Percentiles rank a stretch among this genome's conserved stretches.
Conservation (phyloP, 805 yeast species). For the Scheffersomyces amazonensis region DNA sequence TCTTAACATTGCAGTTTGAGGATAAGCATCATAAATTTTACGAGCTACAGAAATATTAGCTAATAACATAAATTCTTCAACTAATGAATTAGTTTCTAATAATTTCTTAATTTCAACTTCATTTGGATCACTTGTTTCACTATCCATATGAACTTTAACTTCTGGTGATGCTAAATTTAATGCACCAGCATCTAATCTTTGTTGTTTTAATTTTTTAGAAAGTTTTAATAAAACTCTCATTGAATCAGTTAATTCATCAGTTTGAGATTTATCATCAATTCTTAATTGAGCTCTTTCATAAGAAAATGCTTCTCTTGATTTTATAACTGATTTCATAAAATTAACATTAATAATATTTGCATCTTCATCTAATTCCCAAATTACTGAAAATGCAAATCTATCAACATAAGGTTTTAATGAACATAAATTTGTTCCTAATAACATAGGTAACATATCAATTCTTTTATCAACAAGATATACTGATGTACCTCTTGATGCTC, state of each 20-base stretch:
- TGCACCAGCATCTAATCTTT: conserved; percentile 92
- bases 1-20: conserved; percentile 97
- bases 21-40: conserved; percentile 87
- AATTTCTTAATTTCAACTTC: conserved; percentile 90
- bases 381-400: conserved; percentile 89
- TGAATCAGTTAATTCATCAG: conserved; percentile 83
- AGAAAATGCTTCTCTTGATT: conserved; percentile 90
- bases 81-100: conserved; percentile 90
- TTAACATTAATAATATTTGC: conserved; percentile 80
- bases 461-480: conserved; percentile 96
- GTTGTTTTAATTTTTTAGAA: conserved; percentile 83
- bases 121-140: conserved; percentile 94
- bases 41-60: conserved; percentile 96
- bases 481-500: conserved; percentile 96
- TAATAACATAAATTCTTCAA: conserved; percentile 96
- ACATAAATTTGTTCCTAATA: conserved; percentile 93
- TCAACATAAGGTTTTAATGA: conserved; percentile 94
- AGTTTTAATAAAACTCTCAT: conserved; percentile 77
- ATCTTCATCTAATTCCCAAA: conserved; percentile 90
- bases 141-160: conserved; percentile 94
- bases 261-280: conserved; percentile 73
- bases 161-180: conserved; percentile 96
- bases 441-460: conserved; percentile 96
- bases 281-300: conserved; percentile 90
- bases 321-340: conserved; percentile 83